A percentile compares a stretch with the other conserved stretches of the same genome.
phyloP scores from a whole-genome alignment of 805 yeast genomes.

The Candida taoyuanica region DNA sequence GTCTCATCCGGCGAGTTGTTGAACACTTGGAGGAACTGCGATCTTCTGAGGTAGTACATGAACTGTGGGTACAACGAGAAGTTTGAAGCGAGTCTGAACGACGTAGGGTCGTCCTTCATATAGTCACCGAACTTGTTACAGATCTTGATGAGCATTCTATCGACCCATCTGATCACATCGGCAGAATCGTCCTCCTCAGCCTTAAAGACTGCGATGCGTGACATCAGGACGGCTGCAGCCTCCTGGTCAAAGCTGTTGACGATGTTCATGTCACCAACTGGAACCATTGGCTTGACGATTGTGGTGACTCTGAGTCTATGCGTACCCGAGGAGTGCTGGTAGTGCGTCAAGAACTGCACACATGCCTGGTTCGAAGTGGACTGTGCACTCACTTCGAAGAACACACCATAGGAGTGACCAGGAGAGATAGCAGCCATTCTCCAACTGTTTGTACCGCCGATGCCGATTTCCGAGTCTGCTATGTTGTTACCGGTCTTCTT shows the following conservation, averaged over 20 bases:
- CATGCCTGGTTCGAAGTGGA: slow-evolving; percentile 37
- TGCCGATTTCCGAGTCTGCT: slow-evolving; percentile 89
- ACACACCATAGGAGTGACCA: slow-evolving; percentile 81
- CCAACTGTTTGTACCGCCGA: slow-evolving; percentile 91
- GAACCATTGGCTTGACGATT: slow-evolving; percentile 54
- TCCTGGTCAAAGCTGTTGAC: slow-evolving; percentile 74
- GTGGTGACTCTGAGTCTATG: slow-evolving; percentile 90
- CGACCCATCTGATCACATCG: slow-evolving; percentile 46
- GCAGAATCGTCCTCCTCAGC: slow-evolving; percentile 30
- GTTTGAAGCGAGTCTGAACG: slow-evolving; percentile 45
- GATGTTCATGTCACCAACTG: slow-evolving; percentile 52
- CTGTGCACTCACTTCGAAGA: slow-evolving; percentile 68
- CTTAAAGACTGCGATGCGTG: slow-evolving; percentile 44
- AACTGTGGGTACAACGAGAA: slow-evolving; percentile 61
- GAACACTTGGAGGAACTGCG: slow-evolving; percentile 61
- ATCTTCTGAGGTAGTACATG: slow-evolving; percentile 61
- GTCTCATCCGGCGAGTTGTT: slow-evolving; percentile 74
- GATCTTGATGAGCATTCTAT: slow-evolving; percentile 41
- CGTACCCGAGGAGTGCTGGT: slow-evolving; percentile 94
- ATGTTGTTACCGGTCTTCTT: slow-evolving; percentile 64
- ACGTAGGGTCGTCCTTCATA: slow-evolving; percentile 39
- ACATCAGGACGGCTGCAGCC: slow-evolving; percentile 58
- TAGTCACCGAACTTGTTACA: slow-evolving; percentile 46
- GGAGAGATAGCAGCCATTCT: slow-evolving; percentile 82
- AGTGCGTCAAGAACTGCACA: slow-evolving; percentile 85